phyloP scores from a whole-genome alignment of 768 basidiomycete genomes.

The Trametopsis cervina region DNA sequence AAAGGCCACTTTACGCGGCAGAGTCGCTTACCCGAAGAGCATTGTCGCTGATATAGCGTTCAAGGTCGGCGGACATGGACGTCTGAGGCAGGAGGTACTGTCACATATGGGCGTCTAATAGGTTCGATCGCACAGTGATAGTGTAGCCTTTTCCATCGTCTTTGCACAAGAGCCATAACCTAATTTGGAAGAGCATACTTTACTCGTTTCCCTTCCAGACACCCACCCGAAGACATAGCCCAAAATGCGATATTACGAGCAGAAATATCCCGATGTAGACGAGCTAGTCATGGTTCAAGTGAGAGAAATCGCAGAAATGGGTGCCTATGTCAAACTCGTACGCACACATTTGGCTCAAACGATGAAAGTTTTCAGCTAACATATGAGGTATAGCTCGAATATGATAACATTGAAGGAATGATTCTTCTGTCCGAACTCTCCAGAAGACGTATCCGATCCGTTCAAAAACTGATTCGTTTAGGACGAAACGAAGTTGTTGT shows the following conservation, averaged over 20 bases:
- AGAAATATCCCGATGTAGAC: conserved; percentile 92
- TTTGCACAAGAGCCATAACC: conserved; percentile 1
- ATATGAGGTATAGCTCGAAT: conserved; percentile 67
- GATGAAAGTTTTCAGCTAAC: not conserved
- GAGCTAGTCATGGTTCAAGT: conserved; percentile 99
- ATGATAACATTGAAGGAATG: conserved; percentile 99
- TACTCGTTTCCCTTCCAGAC: not conserved
- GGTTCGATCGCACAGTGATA: too few species aligned
- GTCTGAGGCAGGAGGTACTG: conserved; percentile 4
- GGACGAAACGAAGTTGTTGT: conserved; percentile 99
- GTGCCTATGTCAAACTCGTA: conserved; percentile 97
- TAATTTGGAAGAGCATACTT: too few species aligned
- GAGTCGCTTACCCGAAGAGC: conserved; percentile 48
- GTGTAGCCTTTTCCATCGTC: too few species aligned
- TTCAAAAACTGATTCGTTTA: conserved; percentile 96
- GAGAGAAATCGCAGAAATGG: conserved; percentile 99
- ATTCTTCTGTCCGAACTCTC: conserved; percentile 98
- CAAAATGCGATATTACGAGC: conserved; percentile 87
- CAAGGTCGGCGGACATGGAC: conserved; percentile 55
- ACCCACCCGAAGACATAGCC: not conserved
- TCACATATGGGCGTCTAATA: not conserved
- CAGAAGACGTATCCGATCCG: conserved; percentile 89
- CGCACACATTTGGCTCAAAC: conserved; percentile 23
- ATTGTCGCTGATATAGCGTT: conserved; percentile 75
- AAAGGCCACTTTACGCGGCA: conserved; percentile 1